Conservation (phyloP, 371 early-diverging fungal genomes). For the Rhizomucor miehei region DNA sequence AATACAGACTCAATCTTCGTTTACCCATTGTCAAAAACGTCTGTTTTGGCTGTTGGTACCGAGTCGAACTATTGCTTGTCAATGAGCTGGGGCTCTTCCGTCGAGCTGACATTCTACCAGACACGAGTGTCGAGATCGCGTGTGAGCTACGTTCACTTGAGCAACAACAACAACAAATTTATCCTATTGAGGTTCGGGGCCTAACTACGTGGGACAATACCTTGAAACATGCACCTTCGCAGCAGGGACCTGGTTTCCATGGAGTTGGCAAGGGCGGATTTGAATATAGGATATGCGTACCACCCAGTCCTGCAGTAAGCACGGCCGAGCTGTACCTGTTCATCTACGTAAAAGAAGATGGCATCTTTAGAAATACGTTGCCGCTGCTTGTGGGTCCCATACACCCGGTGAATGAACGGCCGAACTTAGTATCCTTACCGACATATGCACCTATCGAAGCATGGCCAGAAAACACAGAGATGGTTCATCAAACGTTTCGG, state of each 20-base stretch:
- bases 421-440: not conserved
- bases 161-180: not conserved
- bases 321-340: not conserved
- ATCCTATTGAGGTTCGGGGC: slow-evolving; percentile 5
- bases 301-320: not conserved
- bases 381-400: slow-evolving; percentile 51
- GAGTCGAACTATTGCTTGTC: slow-evolving; percentile 37
- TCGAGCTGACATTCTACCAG: slow-evolving; percentile 35
- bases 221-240: not conserved
- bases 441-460: slow-evolving; percentile 17
- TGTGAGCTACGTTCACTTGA: slow-evolving; percentile 17
- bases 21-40: slow-evolving; percentile 27
- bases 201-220: too few species aligned
- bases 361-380: slow-evolving; percentile 17
- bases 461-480: slow-evolving; percentile 26
- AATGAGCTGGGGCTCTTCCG: slow-evolving; percentile 44
- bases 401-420: slow-evolving; percentile 7
- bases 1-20: slow-evolving; percentile 43
- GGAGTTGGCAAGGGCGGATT: slow-evolving; percentile 46
- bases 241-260: slow-evolving; percentile 32
- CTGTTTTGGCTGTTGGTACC: slow-evolving; percentile 28
- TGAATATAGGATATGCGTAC: slow-evolving; percentile 28
- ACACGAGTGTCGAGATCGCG: slow-evolving; percentile 23
- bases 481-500: slow-evolving; percentile 38
- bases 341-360: not conserved